These are phyloP conservation scores for Pulveroboletus sp. DNA, from an alignment of 768 basidiomycete species.

Conservation along the genomic window DNA sequence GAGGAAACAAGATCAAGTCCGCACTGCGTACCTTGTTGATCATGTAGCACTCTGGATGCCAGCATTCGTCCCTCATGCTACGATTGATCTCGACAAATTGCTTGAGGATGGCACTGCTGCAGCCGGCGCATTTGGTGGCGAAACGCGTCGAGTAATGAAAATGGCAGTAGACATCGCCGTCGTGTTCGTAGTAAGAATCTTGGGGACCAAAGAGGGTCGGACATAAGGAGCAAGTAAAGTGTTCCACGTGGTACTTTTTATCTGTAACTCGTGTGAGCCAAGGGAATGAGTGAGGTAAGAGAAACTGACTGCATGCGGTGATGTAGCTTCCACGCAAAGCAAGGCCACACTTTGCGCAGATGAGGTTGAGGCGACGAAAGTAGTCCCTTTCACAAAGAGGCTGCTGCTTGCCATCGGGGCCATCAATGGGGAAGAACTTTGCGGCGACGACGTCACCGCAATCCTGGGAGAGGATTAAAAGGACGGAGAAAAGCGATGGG, in stretches of 20 bases:
- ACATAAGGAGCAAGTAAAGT: constrained; percentile 98
- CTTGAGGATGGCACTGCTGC: constrained; percentile 95
- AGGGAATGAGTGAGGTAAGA: not conserved
- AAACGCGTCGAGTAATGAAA: constrained; percentile 99
- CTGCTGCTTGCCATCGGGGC: constrained; percentile 80
- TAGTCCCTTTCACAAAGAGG: constrained; percentile 99
- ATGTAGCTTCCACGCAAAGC: constrained; percentile 97
- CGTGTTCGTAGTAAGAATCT: constrained; percentile 99
- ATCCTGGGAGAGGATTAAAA: constrained; percentile 54
- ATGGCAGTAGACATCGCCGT: constrained; percentile 97
- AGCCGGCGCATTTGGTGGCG: constrained; percentile 97
- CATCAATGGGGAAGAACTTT: constrained; percentile 99
- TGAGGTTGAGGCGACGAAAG: constrained; percentile 92
- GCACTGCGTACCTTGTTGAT: constrained; percentile 83
- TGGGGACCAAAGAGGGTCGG: constrained; percentile 95
- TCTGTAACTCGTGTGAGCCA: constrained; percentile 45
- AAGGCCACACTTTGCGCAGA: constrained; percentile 94
- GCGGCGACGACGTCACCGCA: constrained; percentile 95
- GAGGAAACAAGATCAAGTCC: not conserved
- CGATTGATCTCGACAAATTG: constrained; percentile 99
- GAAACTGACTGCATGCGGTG: constrained; percentile 90
- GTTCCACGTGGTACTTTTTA: constrained; percentile 99
- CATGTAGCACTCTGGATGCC: constrained; percentile 99
- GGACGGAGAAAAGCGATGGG: not conserved
- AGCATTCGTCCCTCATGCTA: constrained; percentile 97